phyloP scores from a whole-genome alignment of 139 green algal species.

The Pseudopediastrum boryanum region DNA sequence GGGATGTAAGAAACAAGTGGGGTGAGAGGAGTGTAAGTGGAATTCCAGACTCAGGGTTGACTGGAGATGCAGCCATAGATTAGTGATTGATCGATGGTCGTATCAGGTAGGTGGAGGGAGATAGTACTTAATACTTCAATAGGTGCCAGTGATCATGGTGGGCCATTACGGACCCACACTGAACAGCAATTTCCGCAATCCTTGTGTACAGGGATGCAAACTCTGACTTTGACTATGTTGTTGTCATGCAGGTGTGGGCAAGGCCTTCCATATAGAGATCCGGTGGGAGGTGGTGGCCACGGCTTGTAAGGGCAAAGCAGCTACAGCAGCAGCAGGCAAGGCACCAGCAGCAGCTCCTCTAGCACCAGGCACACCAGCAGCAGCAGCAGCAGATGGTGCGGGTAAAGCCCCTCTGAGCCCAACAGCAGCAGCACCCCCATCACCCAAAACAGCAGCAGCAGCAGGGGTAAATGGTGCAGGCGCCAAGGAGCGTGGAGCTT shows the following conservation, averaged over 20 bases:
- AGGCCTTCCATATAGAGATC: conserved; percentile 26
- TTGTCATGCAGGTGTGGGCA: conserved; percentile 15
- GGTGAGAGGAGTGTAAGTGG: no score
- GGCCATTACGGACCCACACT: not conserved
- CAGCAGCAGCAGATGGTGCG: conserved; percentile 5
- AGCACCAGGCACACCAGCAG: not conserved
- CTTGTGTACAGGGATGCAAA: no score
- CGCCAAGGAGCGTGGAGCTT: no score
- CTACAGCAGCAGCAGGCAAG: not conserved
- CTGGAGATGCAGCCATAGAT: not conserved
- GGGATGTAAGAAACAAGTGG: no score
- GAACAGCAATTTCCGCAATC: not conserved
- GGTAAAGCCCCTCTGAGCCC: not conserved
- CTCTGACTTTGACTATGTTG: not conserved
- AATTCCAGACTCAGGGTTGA: no score
- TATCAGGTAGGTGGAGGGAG: not conserved
- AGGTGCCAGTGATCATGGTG: no score
- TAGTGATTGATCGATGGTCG: not conserved
- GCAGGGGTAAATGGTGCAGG: no score
- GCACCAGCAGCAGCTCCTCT: not conserved
- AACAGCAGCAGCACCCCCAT: conserved; percentile 2
- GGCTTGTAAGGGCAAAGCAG: not conserved
- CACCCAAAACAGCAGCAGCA: no score
- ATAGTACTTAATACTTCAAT: not conserved
- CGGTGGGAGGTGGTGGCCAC: conserved; percentile 10